Evolutionary conservation across 768 basidiomycete genomes (phyloP).

Genomic region (Naematelia aurantialba): DNA sequence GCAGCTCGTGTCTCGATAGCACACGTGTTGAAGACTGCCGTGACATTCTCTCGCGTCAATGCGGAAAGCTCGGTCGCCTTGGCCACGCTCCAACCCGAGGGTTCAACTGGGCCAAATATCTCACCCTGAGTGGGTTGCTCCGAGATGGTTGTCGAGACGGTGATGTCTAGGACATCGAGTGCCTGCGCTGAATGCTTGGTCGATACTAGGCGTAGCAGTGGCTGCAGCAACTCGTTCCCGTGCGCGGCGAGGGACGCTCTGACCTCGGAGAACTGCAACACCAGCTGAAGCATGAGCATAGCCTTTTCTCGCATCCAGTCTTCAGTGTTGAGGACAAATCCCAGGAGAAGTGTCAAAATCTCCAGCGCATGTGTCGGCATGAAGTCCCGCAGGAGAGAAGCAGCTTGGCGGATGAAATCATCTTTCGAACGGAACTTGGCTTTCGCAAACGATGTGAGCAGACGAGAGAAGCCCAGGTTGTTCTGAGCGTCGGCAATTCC

Average conservation of each 20-base stretch:
- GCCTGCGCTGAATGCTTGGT: conserved; percentile 80
- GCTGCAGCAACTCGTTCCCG: conserved; percentile 85
- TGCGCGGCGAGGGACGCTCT: conserved; percentile 67
- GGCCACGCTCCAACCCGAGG: conserved; percentile 83
- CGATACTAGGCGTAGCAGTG: conserved; percentile 79
- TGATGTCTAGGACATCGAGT: conserved; percentile 89
- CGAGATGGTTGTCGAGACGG: conserved; percentile 49
- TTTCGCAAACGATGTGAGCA: conserved; percentile 85
- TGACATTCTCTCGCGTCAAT: conserved; percentile 69
- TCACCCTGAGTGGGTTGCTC: conserved; percentile 54
- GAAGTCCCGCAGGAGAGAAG: conserved; percentile 77
- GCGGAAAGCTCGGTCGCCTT: conserved; percentile 62
- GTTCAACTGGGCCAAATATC: conserved; percentile 70
- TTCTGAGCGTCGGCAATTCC: conserved; percentile 68
- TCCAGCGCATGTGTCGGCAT: conserved; percentile 68
- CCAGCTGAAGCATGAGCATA: conserved; percentile 81
- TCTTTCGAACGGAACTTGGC: conserved; percentile 84
- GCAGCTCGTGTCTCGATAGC: conserved; percentile 66
- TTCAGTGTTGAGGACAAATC: conserved; percentile 76
- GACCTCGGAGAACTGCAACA: conserved; percentile 81
- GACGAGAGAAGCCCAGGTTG: conserved; percentile 72
- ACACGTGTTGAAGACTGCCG: conserved; percentile 80
- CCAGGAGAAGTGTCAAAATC: conserved; percentile 77
- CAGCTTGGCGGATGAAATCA: conserved; percentile 86
- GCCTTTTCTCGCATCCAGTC: conserved; percentile 75